Evolutionary conservation across 2,329 filamentous ascomycete genomes (phyloP).

Genomic region (Ceratocystis cubensis): DNA sequence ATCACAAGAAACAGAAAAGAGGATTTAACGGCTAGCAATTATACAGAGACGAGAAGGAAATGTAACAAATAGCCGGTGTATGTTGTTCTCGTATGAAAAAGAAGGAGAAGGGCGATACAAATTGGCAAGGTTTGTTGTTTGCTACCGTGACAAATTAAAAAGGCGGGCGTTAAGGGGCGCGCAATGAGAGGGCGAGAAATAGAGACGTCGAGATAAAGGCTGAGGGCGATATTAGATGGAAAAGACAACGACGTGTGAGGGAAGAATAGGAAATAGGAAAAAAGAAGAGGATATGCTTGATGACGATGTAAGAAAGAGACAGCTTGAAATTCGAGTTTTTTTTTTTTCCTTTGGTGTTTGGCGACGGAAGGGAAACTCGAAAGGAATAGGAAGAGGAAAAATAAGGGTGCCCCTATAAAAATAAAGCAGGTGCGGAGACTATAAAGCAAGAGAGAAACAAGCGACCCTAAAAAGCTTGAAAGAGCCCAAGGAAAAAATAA

Average conservation of each 20-base stretch:
- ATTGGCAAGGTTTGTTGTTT: not conserved
- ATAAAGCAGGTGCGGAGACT: not conserved
- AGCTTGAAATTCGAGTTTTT: not conserved
- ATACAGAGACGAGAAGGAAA: slow-evolving; percentile 31
- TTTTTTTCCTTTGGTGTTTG: not conserved
- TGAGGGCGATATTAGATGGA: slow-evolving; percentile 1
- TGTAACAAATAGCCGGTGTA: slow-evolving; percentile 10
- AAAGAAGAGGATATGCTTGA: not conserved
- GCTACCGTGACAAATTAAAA: not conserved
- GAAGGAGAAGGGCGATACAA: not conserved
- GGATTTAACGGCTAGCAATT: not conserved
- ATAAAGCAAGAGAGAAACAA: slow-evolving; percentile 5
- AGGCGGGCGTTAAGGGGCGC: not conserved
- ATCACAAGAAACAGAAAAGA: slow-evolving; percentile 4
- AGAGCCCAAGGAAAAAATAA: not conserved
- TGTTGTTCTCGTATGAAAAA: not conserved
- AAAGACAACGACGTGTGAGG: slow-evolving; percentile 1
- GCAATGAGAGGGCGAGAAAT: not conserved
- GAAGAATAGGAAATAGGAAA: not conserved
- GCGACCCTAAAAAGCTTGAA: not conserved
- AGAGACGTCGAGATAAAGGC: not conserved
- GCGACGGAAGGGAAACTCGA: not conserved
- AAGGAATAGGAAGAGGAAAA: slow-evolving; percentile 8
- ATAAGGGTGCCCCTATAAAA: not conserved
- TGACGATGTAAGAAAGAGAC: not conserved